These are phyloP conservation scores for Pleurotus salmoneostramineus DNA, from an alignment of 768 basidiomycete species.

Conservation along the genomic window DNA sequence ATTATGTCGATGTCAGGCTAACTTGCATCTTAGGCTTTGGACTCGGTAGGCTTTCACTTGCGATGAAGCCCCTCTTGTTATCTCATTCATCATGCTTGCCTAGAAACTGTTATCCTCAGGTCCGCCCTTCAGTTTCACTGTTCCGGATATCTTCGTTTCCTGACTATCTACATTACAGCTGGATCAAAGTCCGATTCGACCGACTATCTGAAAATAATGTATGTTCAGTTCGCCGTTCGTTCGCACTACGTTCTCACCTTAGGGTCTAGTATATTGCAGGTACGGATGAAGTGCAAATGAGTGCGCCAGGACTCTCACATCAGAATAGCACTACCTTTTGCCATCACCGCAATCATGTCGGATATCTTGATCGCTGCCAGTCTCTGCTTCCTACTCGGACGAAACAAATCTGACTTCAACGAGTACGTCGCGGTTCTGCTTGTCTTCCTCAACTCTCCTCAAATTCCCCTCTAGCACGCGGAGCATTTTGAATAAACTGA, in stretches of 20 bases:
- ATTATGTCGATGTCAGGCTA: background rate
- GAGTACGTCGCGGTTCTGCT: constrained; percentile 18
- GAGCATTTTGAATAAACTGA: constrained; percentile 37
- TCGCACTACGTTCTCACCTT: background rate
- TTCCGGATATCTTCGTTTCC: background rate
- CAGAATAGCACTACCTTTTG: constrained; percentile 35
- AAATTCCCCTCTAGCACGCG: constrained; percentile 24
- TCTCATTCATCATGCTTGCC: background rate
- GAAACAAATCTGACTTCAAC: constrained; percentile 33
- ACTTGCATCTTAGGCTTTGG: constrained; percentile 28
- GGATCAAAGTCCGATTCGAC: constrained; percentile 30
- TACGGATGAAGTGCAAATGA: no score
- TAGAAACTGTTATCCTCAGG: constrained; percentile 35
- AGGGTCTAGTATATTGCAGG: background rate
- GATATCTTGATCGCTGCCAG: constrained; percentile 41
- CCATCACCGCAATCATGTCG: constrained; percentile 37
- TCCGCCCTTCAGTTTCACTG: constrained; percentile 12
- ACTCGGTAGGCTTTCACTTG: constrained; percentile 23
- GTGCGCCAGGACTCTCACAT: background rate
- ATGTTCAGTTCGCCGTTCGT: constrained; percentile 9
- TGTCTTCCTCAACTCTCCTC: background rate
- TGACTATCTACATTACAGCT: constrained; percentile 19
- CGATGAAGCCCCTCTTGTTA: background rate
- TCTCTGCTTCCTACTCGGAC: constrained; percentile 37
- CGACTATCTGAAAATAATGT: constrained; percentile 31